Base-by-base conservation (phyloP, 2,329 filamentous ascomycete genomes). In the Fusarium avenaceum region DNA sequence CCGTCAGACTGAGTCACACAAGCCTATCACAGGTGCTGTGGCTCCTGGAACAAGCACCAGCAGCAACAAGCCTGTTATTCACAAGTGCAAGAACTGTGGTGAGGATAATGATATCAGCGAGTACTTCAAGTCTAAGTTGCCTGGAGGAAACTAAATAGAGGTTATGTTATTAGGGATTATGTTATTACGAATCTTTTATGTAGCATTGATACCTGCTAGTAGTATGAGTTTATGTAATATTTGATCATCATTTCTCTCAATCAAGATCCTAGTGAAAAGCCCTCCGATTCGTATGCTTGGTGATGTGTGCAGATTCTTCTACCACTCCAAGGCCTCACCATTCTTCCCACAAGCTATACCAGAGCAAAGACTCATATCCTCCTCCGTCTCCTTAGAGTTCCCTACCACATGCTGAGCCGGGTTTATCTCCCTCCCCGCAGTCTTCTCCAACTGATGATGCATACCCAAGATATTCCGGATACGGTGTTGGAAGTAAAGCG, bases 71-170 rank as follows among this genome's bases (percentile, higher is more conserved):
- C 38, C 55, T 19, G 35, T 65, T 3, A 64, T 59, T 7, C 63
- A 65, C 14, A 57, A 57, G 30, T 65, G 63, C 22, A 39, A 65
- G 45, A 65, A 65, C 24, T 65, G 63, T 50, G 59, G 63, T 4
- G 63, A 55, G 48, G 63, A 50, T 0, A 65, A 65, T 11, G 55
- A 65, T 4, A 65, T 66, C 11, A 66, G 54, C 50, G 19, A 54
- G 24, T 65, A 65, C 15, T 66, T 65, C 13, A 51, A 22, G 0
- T 57, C 57, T 1, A 3, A 42, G 8, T 6, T 33, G 30, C 22
- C 59, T 19, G n/a, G 44, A 13, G 40, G 26, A 22, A 55, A 49
- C 1, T 63, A 42, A 45, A 22, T 22, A 7, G 2, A 6, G 5
- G 0, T 1, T 22, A 6, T 22, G 20, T 22, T 22, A 4, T 22